Base-by-base conservation (phyloP, 1,284 basidiomycete genomes). In the Earliella scabrosa region DNA sequence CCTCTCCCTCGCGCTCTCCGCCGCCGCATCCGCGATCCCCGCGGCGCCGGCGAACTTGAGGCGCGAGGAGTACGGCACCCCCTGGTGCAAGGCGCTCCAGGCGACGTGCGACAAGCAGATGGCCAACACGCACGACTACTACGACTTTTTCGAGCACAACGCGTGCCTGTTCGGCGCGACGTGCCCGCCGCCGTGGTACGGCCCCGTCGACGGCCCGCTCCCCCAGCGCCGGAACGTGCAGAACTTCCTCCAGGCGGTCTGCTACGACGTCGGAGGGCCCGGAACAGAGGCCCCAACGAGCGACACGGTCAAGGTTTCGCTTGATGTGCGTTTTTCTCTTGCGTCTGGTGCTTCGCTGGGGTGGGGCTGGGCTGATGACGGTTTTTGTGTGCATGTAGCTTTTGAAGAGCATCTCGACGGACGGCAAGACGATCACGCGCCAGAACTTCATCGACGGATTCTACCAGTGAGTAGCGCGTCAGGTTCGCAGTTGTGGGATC, bases 381-480 rank as follows among this genome's bases (percentile, higher is more conserved):
- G 1, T 7, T n/a, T n/a, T 23, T 10, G 21, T 20, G 13, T 41
- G 21, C 26, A 11, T 2, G 31, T 14, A 45, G 43, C 16, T 45
- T 27, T 18, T 45, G n/a, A 20, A 45, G 27, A 2, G n/a, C 27
- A 45, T 45, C 27, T 45, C 43, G 5, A 45, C 43, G n/a, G 14
- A 45, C 43, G 43, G n/a, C 27, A 29, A 45, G 27, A 31, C 27
- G 27, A 31, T 45, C n/a, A 45, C 27, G 7, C 27, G 24, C 20
- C 43, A 45, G 43, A 45, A 45, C 43, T 45, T 45, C 18, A 45
- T 45, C 8, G 43, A 45, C 43, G 43, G 43, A 14, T 45, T 45
- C 27, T 45, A 45, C 43, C 43, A 31, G 43, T 45, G 14, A 31
- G 43, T 31, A n/a, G 4, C 27, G n/a, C 29, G n/a, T 20, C n/a